Evolutionary conservation across 805 yeast genomes (phyloP).

Genomic region (Blastobotrys mokoenaii): DNA sequence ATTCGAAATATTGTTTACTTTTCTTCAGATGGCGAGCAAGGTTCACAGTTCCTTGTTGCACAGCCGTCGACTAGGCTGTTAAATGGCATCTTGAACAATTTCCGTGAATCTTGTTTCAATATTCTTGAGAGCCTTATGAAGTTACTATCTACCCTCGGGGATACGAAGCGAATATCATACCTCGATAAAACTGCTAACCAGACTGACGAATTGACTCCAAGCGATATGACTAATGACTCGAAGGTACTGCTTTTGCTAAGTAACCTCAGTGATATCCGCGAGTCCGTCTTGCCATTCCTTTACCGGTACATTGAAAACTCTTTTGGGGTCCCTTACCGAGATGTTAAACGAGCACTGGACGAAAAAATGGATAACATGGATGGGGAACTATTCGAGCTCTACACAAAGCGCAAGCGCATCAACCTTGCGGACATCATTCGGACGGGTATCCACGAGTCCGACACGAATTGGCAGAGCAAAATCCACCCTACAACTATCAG

Average conservation of each 20-base stretch:
- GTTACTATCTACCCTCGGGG: slow-evolving; percentile 18
- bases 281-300: slow-evolving; percentile 39
- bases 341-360: slow-evolving; percentile 38
- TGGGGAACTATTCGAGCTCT: slow-evolving; percentile 44
- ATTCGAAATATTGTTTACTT: slow-evolving; percentile 16
- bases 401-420: slow-evolving; percentile 40
- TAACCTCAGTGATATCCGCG: slow-evolving; percentile 43
- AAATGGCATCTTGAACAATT: slow-evolving; percentile 27
- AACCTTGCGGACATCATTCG: slow-evolving; percentile 33
- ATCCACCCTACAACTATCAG: slow-evolving; percentile 26
- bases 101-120: slow-evolving; percentile 29
- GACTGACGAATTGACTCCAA: slow-evolving; percentile 33
- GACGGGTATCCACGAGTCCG: slow-evolving; percentile 30
- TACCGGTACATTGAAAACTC: slow-evolving; percentile 42
- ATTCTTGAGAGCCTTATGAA: slow-evolving; percentile 27
- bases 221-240: slow-evolving; percentile 40
- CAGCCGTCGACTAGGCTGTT: slow-evolving; percentile 30
- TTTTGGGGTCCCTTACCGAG: slow-evolving; percentile 39
- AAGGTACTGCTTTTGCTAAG: slow-evolving; percentile 45
- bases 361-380: slow-evolving; percentile 42
- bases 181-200: slow-evolving; percentile 16
- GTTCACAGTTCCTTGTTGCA: slow-evolving; percentile 18
- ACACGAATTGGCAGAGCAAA: slow-evolving; percentile 36
- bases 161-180: slow-evolving; percentile 5
- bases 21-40: slow-evolving; percentile 10